Evolutionary conservation across 2,329 filamentous ascomycete species (phyloP), one percentile per base, ranked within the genome.

Genomic region (Tolypocladium guangdongense): DNA sequence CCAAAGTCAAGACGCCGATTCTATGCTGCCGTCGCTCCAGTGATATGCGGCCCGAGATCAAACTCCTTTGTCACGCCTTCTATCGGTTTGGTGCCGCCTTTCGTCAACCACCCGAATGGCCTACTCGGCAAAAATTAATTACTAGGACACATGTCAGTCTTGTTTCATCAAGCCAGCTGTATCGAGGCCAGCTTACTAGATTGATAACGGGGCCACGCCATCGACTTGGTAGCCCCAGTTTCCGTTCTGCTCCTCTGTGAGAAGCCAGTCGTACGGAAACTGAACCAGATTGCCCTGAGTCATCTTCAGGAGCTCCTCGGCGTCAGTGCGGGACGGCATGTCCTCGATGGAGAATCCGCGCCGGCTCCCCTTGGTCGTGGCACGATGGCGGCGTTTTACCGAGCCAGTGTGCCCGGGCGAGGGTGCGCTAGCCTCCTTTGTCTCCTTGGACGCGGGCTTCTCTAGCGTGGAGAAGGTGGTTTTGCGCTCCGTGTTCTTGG

Each of bases 171-270:
- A n/a, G 41, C 35, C 43, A 12, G 32, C 14, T 7, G 33, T 32
- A 22, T 30, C 12, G 18, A 10, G 27, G 37, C 33, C 36, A 16
- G 79, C 87, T 84, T 78, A 90, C 88, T 99, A 99, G 64, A 99
- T 97, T 73, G 96, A 90, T 71, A 99, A 77, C 54, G 93, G 93
- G 62, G 93, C 95, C 66, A 99, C 86, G 69, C 95, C 87, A 69
- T 99, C 93, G 53, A 97, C 89, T 65, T 92, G 90, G 71, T 96
- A 97, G 57, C 96, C 80, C 93, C 93, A 99, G 66, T 96, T 95
- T 54, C 90, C 89, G 59, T 90, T 91, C 64, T 85, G 83, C 74
- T 97, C 93, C 72, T 97, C 93, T 53, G 86, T 87, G 62, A 87
- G 81, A 52, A 96, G 81, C 90, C 95, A 99, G 64, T 99, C 90